These are phyloP conservation scores for Cyphellophora europaea DNA, from an alignment of 2,329 filamentous ascomycete genomes.

Conservation along the genomic window DNA sequence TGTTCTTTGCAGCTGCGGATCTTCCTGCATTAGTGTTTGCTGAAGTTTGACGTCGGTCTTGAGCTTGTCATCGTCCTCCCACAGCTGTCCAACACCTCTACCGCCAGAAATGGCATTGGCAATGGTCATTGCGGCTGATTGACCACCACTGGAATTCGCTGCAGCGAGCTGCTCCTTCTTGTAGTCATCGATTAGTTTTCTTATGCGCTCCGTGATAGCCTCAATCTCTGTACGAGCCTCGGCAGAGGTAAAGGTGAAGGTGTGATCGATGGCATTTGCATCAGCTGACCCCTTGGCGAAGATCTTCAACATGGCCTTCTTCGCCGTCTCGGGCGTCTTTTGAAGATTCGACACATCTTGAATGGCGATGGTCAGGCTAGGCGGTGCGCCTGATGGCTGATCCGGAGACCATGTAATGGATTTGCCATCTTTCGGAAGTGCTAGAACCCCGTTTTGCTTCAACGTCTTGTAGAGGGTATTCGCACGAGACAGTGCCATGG, in stretches of 20 bases:
- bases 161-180: conserved; percentile 43
- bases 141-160: conserved; percentile 23
- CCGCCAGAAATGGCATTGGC: conserved; percentile 56
- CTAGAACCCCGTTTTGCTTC: conserved; percentile 84
- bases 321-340: conserved; percentile 77
- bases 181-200: conserved; percentile 61
- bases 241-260: conserved; percentile 81
- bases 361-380: conserved; percentile 61
- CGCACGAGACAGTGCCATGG: conserved; percentile 56
- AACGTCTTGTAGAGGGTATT: conserved; percentile 68
- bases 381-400: conserved; percentile 49
- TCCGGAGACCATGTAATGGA: conserved; percentile 74
- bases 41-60: conserved; percentile 74
- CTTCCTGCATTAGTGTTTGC: conserved; percentile 76
- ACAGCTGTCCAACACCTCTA: conserved; percentile 42
- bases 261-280: conserved; percentile 58
- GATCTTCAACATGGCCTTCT: conserved; percentile 91
- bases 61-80: conserved; percentile 74
- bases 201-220: conserved; percentile 71
- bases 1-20: conserved; percentile 65
- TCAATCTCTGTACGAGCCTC: conserved; percentile 78
- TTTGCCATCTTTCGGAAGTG: conserved; percentile 62
- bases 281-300: conserved; percentile 60
- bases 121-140: conserved; percentile 66
- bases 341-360: conserved; percentile 83